Evolutionary conservation across 225 moss, liverwort and hornwort genomes (phyloP), one percentile per base, ranked within the genome.

Genomic region (Bryoerythrophyllum caledonicum): DNA sequence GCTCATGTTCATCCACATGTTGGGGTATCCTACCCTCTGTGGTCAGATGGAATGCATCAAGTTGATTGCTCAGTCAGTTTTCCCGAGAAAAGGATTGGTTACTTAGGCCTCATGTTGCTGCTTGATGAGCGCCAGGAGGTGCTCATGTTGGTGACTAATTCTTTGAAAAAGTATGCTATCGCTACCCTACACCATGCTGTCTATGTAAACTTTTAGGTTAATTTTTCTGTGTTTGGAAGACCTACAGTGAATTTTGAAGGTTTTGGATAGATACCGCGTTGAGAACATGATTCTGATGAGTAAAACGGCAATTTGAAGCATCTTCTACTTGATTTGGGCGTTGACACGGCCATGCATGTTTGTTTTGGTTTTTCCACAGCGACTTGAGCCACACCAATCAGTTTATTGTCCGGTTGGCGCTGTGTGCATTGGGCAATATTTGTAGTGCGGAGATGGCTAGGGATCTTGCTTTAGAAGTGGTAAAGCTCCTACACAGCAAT

Each of bases 381-480:
- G 96, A 97, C 80, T 85, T 97, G 81, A 82, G 87, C 72, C 92
- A 97, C 76, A 57, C 86, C 85, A 94, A 97, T 82, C 94, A 97
- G 78, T 97, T 91, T 74, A 88, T 97, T 81, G 92, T 90, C 58
- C 94, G 96, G 68, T 87, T 97, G 84, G 96, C 90, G 38, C 71
- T 97, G 35, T 97, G 96, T 90, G 83, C 94, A 44, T 84, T 97
- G 28, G 96, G 96, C 71, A 97, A 94, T 85, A 93, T 97, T 61
- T 94, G 96, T 74, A 94, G 94, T 14, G 88, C 88, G 76, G 94
- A 97, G 83, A 97, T 97, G 96, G 92, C 96, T 58, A 85, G 84
- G 74, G 96, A 97, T 80, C 90, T 97, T 82, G 90, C 96, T 44
- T 86, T 87, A 26, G 96, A 94, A 82, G 96, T 97, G 53, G 96